Conservation (phyloP, 805 yeast genomes). For the Myxozyma vanderwaltii region DNA sequence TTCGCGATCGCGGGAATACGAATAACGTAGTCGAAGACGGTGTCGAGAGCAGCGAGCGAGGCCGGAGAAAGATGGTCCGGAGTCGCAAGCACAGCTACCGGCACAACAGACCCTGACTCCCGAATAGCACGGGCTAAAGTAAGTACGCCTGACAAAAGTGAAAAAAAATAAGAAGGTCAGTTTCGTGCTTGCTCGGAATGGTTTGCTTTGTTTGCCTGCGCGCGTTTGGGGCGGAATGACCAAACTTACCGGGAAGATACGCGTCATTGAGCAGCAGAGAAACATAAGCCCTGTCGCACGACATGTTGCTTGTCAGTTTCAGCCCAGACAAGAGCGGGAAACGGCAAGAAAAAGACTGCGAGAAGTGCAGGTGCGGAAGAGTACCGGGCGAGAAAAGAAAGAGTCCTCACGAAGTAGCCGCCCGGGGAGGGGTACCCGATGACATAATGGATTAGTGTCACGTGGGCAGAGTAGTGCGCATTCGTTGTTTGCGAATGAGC, state of each 20-base stretch:
- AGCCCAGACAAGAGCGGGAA: background rate
- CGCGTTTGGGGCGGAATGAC: background rate
- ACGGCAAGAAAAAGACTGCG: background rate
- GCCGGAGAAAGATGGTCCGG: conserved; percentile 12
- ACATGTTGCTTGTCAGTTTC: conserved; percentile 11
- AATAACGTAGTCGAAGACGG: conserved; percentile 39
- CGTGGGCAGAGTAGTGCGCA: no score
- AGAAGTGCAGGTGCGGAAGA: background rate
- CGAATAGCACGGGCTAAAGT: conserved; percentile 49
- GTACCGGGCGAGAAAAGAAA: background rate
- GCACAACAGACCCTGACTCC: conserved; percentile 34
- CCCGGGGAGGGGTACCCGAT: background rate
- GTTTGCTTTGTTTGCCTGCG: no score
- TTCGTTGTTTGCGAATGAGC: no score
- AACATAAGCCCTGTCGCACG: conserved; percentile 42
- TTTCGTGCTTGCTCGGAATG: background rate
- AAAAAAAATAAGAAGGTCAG: conserved; percentile 28
- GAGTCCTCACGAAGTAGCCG: background rate
- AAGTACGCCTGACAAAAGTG: conserved; percentile 55
- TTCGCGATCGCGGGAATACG: conserved; percentile 38
- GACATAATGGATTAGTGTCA: no score
- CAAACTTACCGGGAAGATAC: conserved; percentile 42
- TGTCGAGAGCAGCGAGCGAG: conserved; percentile 22
- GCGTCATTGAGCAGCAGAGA: conserved; percentile 51
- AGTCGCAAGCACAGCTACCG: conserved; percentile 37